Evolutionary conservation across 176 grass and related monocot species (phyloP).

Genomic region (Carex cristatella): DNA sequence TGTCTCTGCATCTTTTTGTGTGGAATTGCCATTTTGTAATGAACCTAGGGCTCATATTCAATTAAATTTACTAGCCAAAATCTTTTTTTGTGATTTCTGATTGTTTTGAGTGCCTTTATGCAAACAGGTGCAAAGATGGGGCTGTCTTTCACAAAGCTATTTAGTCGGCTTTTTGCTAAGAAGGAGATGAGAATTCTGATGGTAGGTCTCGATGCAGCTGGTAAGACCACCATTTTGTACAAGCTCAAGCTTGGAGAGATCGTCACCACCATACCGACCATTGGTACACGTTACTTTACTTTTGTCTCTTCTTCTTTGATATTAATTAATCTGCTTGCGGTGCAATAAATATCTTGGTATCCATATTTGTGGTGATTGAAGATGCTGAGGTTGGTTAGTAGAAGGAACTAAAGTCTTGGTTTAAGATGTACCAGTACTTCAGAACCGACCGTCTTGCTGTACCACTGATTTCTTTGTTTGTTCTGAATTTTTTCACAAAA

Average conservation of each 20-base stretch:
- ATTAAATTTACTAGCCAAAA: neutral
- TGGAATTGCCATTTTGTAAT: neutral
- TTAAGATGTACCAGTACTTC: neutral
- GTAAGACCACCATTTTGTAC: conserved; percentile 30
- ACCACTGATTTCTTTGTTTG: neutral
- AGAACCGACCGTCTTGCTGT: neutral
- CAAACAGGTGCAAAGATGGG: conserved; percentile 21
- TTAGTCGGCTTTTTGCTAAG: conserved; percentile 22
- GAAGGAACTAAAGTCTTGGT: neutral
- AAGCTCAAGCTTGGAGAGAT: conserved; percentile 29
- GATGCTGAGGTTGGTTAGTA: neutral
- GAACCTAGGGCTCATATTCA: neutral
- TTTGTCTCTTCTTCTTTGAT: neutral
- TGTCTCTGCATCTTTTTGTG: neutral
- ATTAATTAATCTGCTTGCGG: neutral
- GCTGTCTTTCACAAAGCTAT: conserved; percentile 18
- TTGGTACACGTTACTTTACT: conserved; percentile 16
- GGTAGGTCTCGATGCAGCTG: conserved; percentile 28
- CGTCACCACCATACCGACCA: conserved; percentile 22
- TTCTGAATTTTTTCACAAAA: neutral
- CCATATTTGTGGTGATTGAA: neutral
- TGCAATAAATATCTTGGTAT: neutral
- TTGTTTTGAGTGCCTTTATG: neutral
- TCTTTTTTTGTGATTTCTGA: neutral
- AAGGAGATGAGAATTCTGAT: conserved; percentile 29